Evolutionary conservation across 176 grass and related monocot species (phyloP).

Genomic region (Triticum monococcum): DNA sequence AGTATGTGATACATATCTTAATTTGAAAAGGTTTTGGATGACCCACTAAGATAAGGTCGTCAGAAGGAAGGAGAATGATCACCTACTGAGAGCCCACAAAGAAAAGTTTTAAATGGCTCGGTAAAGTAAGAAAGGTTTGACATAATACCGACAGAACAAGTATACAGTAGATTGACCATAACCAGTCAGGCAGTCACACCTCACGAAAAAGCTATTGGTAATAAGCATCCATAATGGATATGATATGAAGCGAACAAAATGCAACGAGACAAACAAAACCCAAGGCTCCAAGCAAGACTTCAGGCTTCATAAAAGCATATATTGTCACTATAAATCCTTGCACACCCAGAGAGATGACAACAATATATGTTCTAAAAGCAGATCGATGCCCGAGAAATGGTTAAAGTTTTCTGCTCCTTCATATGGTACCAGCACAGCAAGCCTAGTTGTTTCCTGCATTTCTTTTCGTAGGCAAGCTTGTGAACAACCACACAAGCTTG

Average conservation of each 20-base stretch:
- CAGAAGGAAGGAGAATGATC: background rate
- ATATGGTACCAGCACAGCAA: background rate
- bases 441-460: background rate
- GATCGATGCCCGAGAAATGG: background rate
- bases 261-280: background rate
- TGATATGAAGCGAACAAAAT: background rate
- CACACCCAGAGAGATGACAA: background rate
- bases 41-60: slow-evolving; percentile 21
- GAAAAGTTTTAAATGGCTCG: background rate
- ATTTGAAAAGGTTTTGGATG: slow-evolving; percentile 14
- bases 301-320: background rate
- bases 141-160: background rate
- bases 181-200: background rate
- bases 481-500: background rate
- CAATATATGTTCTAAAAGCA: background rate
- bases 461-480: background rate
- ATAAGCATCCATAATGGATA: background rate
- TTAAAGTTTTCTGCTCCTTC: background rate
- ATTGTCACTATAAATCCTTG: background rate
- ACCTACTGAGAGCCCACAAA: background rate
- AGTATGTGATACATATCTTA: slow-evolving; percentile 6
- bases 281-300: background rate
- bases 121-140: background rate
- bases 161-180: background rate
- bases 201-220: background rate